phyloP scores from a whole-genome alignment of 495 filamentous ascomycete species.

The Penicillium waksmanii region DNA sequence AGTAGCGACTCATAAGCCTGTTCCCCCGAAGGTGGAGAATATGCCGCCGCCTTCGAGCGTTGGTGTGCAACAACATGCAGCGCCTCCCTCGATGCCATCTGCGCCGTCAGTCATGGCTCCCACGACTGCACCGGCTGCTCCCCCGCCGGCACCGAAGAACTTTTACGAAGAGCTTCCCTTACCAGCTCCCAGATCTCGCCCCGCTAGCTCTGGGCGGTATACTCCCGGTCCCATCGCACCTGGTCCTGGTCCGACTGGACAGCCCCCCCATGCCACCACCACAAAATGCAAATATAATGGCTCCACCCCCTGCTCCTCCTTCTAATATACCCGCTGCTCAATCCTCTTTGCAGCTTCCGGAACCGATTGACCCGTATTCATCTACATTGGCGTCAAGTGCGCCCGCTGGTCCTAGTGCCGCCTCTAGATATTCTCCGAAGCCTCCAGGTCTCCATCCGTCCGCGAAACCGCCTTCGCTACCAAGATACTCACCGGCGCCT shows the following conservation, averaged over 20 bases:
- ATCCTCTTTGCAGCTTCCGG: slow-evolving; percentile 53
- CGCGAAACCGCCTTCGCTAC: slow-evolving; percentile 36
- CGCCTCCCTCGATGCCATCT: slow-evolving; percentile 38
- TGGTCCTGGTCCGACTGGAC: slow-evolving; percentile 14
- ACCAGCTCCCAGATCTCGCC: slow-evolving; percentile 55
- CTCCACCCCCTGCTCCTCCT: slow-evolving; percentile 1
- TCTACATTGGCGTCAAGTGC: slow-evolving; percentile 40
- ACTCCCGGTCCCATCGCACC: slow-evolving; percentile 46
- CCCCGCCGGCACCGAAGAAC: slow-evolving; percentile 43
- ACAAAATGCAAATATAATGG: slow-evolving; percentile 14
- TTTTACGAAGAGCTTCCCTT: slow-evolving; percentile 95
- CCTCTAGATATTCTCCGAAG: slow-evolving; percentile 46
- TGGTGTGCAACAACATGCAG: slow-evolving; percentile 53
- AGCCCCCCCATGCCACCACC: slow-evolving; percentile 13
- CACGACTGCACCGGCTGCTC: slow-evolving; percentile 37
- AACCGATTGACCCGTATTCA: slow-evolving; percentile 68
- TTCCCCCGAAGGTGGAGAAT: slow-evolving; percentile 23
- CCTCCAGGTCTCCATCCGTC: slow-evolving; percentile 37
- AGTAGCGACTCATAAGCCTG: slow-evolving; percentile 43
- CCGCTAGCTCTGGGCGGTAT: slow-evolving; percentile 53
- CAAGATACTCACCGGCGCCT: slow-evolving; percentile 46
- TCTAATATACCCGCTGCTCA: slow-evolving; percentile 19
- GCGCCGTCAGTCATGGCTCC: slow-evolving; percentile 30
- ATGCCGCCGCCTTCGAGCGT: slow-evolving; percentile 58
- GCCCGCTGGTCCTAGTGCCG: slow-evolving; percentile 40